Percentiles rank a stretch among this genome's conserved stretches.
These are phyloP conservation scores for Musa beccarii DNA, from an alignment of 176 grass and related monocot species.

Conservation along the genomic window DNA sequence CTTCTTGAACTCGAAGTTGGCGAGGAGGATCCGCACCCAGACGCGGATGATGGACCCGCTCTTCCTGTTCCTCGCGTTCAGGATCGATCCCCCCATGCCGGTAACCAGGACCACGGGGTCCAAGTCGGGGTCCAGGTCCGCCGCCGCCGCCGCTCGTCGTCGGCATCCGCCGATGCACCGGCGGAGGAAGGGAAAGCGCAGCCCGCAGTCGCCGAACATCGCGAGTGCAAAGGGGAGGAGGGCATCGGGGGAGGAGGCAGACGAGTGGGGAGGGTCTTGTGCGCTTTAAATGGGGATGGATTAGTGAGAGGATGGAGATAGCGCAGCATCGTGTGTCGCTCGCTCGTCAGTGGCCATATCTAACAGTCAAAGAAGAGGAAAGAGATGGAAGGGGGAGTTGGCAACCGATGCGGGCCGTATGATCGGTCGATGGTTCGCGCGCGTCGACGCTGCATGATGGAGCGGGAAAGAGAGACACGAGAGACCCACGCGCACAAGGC, in stretches of 20 bases:
- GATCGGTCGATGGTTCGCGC: not conserved
- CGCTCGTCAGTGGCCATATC: not conserved
- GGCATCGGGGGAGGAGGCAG: not conserved
- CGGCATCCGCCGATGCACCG: constrained; percentile 5
- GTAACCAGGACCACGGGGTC: constrained; percentile 75
- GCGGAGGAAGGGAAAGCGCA: constrained; percentile 40
- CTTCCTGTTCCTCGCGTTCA: constrained; percentile 67
- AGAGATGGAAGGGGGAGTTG: not conserved
- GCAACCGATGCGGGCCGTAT: not conserved
- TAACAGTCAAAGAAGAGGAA: not conserved
- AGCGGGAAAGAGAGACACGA: no score
- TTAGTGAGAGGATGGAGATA: not conserved
- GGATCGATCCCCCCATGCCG: constrained; percentile 78
- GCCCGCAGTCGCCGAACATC: constrained; percentile 33
- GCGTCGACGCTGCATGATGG: no score
- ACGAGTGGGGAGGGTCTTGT: not conserved
- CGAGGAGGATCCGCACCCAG: constrained; percentile 80
- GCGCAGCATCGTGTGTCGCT: not conserved
- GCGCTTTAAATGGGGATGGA: not conserved
- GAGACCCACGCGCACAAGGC: no score
- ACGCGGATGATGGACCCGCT: constrained; percentile 41
- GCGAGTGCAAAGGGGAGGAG: not conserved
- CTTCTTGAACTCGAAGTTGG: constrained; percentile 81
- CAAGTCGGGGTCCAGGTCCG: constrained; percentile 27
- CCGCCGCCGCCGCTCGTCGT: not conserved